These are phyloP conservation scores for Trichophyton equinum DNA, from an alignment of 2,329 filamentous ascomycete species.

Conservation along the genomic window DNA sequence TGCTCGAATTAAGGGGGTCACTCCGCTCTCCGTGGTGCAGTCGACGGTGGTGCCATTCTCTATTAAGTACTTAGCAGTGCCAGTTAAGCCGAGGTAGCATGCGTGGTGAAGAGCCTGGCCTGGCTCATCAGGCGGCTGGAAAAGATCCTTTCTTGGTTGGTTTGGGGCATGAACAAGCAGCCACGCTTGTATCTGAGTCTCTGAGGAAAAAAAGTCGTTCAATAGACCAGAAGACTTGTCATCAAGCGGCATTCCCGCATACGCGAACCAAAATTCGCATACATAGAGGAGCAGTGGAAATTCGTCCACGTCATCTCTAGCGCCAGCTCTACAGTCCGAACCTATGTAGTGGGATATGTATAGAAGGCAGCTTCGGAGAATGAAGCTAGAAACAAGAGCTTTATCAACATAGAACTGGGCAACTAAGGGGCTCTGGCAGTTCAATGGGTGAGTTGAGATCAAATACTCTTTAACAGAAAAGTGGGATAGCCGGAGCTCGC, in stretches of 20 bases:
- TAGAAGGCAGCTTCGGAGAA: neutral
- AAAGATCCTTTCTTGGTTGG: neutral
- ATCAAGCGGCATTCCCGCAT: neutral
- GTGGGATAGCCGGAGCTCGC: neutral
- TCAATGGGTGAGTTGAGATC: neutral
- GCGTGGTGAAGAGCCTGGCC: neutral
- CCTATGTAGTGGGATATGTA: neutral
- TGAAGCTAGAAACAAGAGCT: neutral
- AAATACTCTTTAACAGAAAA: neutral
- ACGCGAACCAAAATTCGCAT: neutral
- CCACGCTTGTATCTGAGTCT: neutral
- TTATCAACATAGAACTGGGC: neutral
- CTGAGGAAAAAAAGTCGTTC: neutral
- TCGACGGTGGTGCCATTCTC: neutral
- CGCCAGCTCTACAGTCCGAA: neutral
- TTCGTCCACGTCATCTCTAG: neutral
- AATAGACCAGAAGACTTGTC: neutral
- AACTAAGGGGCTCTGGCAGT: neutral
- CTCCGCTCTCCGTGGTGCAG: neutral
- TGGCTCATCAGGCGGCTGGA: neutral
- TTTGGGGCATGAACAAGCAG: neutral
- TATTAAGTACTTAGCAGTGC: neutral
- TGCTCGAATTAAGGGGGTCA: neutral
- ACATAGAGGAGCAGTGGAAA: neutral
- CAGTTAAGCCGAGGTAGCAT: neutral